These are phyloP conservation scores for Taphrina wiesneri DNA, from an alignment of 1,139 yeast species.

Conservation along the genomic window DNA sequence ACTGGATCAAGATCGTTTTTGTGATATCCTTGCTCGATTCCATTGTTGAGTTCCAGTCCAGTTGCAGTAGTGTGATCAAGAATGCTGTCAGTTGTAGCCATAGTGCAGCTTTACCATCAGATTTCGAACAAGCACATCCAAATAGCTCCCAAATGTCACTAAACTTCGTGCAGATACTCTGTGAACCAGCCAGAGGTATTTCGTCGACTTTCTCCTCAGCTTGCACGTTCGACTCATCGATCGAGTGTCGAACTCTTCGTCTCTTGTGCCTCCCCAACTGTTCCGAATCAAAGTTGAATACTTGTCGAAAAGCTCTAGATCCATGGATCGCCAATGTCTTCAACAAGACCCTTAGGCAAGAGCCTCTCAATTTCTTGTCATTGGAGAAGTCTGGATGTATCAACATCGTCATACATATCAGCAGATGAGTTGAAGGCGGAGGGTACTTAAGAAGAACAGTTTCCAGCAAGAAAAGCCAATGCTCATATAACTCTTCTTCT, in stretches of 20 bases:
- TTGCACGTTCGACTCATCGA: neutral
- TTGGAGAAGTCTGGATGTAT: conserved; percentile 6
- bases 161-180: conserved; percentile 10
- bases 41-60: neutral
- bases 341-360: neutral
- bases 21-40: neutral
- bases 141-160: conserved; percentile 11
- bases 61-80: neutral
- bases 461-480: conserved; percentile 7
- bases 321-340: neutral
- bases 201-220: neutral
- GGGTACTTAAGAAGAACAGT: neutral
- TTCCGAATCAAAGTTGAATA: neutral
- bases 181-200: conserved; percentile 17
- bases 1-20: neutral
- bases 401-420: conserved; percentile 19
- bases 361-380: neutral
- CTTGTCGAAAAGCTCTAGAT: neutral
- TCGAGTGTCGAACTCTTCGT: neutral
- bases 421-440: conserved; percentile 16
- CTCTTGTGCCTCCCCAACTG: neutral
- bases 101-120: neutral
- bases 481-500: conserved; percentile 21
- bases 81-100: conserved; percentile 1
- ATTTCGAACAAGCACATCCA: neutral